These are phyloP conservation scores for Umbelopsis sp. DNA, from an alignment of 192 early-diverging fungal genomes.

Conservation along the genomic window DNA sequence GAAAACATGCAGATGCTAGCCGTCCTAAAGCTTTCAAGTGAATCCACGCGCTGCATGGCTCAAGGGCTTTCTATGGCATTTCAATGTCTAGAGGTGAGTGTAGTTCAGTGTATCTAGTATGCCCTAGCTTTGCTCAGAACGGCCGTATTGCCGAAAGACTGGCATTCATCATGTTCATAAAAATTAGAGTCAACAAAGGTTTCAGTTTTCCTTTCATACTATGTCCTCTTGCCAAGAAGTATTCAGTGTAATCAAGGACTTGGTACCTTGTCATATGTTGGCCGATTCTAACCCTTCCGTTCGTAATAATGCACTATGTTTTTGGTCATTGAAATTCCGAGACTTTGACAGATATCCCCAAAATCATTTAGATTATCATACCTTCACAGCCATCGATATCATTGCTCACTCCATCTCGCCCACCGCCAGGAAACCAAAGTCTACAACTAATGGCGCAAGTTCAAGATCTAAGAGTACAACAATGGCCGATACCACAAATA, in stretches of 20 bases:
- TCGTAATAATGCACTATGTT: not conserved
- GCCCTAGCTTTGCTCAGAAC: not conserved
- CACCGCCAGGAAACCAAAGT: too few relatives aligned
- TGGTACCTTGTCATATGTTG: not conserved
- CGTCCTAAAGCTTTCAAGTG: not conserved
- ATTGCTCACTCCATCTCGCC: too few relatives aligned
- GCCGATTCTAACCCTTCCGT: not conserved
- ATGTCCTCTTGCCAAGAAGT: not conserved
- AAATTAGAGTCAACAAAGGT: not conserved
- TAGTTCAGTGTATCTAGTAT: too few relatives aligned
- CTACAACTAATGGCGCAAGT: too few relatives aligned
- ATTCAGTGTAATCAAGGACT: not conserved
- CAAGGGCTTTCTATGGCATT: not conserved
- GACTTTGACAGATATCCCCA: too few relatives aligned
- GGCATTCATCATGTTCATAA: not conserved
- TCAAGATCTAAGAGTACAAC: too few relatives aligned
- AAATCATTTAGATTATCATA: too few relatives aligned
- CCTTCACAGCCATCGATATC: too few relatives aligned
- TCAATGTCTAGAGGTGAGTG: not conserved
- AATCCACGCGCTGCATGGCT: not conserved
- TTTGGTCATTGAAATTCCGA: too few relatives aligned
- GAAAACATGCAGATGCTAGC: not conserved
- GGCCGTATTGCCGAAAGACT: not conserved
- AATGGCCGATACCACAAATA: too few relatives aligned
- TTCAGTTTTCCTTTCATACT: not conserved